Base-by-base conservation (phyloP, 2,329 filamentous ascomycete genomes). In the Neoarthrinium moseri region DNA sequence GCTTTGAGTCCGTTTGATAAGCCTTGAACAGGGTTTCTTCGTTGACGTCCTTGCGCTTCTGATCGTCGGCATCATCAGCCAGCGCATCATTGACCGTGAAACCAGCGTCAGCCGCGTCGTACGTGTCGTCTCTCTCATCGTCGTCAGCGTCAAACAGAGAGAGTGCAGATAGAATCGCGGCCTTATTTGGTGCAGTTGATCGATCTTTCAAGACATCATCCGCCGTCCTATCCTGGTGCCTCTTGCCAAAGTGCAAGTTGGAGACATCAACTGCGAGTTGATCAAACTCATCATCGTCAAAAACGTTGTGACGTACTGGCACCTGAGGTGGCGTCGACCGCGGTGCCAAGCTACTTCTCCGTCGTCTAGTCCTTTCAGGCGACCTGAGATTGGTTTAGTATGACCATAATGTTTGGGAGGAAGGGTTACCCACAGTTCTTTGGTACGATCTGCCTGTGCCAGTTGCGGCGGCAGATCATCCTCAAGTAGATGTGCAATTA, bases 81-180 rank as follows among this genome's bases (percentile, higher is more conserved):
- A 81, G 75, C 5, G 79, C 73, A 15, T 77, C 74, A 56, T 96
- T 91, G 3, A 96, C 84, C 0, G 88, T 89, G 18, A 92, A 91
- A 27, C 94, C 94, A 2, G 97, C 90, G 60, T 97, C 94, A 40
- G 84, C 89, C 2, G 86, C 83, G 58, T 99, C 94, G 62, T 99
- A 99, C 0, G 92, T 97, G 64, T 99, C 94, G 64, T 99, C 94
- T 27, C 91, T 82, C 69, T 99, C 94, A 63, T 99, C 94, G 55
- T 97, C 94, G 57, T 97, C 92, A 0, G 86, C 86, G 68, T 97
- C 91, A 55, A 97, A 96, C 1, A 86, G 80, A 13, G 90, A 89
- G 3, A 97, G 80, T 0, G 92, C 92, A 3, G 91, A 89, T 20
- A 96, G 71, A 56, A 96, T 96, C 10, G 90, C 86, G 0, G 90